Evolutionary conservation across 2,329 filamentous ascomycete genomes (phyloP), one percentile per base, ranked within the genome.

Genomic region (Colletotrichum magnum): DNA sequence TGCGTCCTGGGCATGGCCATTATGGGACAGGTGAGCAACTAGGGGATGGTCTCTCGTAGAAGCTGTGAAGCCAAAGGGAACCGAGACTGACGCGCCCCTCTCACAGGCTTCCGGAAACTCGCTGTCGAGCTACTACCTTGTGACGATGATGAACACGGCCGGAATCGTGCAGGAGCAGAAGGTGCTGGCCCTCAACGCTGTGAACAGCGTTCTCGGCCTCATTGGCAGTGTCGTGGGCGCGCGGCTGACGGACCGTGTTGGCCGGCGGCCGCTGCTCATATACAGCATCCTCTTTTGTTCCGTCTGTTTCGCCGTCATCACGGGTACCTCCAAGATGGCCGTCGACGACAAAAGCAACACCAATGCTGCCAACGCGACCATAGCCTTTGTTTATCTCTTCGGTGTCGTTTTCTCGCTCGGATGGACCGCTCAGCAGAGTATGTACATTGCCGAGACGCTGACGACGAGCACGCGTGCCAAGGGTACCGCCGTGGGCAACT

Each of bases 191-290:
- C 78, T 86, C 52, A 88, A 87, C 74, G 85, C 79, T 28, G 81
- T 86, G 70, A 87, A 89, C 75, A 86, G 87, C 36, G 83, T 88
- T 21, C 78, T 88, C 43, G 86, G 85, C 73, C 83, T 86, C 68
- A 71, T 86, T 0, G 84, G 81, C 0, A 86, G 87, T 18, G 79
- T 89, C 24, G 72, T 86, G 0, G 89, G 89, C 47, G 87, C 88
- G 4, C 80, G 83, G 9, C 80, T 90, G 50, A 87, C 88, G 2
- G 88, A 90, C 45, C 82, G 83, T 1, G 68, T 90, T 5, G 87
- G 89, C 21, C 87, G 89, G 36, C 86, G 89, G 3, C 86, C 86
- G 0, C 77, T 89, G 12, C 77, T 89, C 9, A 75, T 89, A 3
- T 83, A 81, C 74, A 81, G 81, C 4, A 85, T 84, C 28, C 74